Evolutionary conservation across 208 protist species (phyloP).

Genomic region (Trypanosoma lewisi): DNA sequence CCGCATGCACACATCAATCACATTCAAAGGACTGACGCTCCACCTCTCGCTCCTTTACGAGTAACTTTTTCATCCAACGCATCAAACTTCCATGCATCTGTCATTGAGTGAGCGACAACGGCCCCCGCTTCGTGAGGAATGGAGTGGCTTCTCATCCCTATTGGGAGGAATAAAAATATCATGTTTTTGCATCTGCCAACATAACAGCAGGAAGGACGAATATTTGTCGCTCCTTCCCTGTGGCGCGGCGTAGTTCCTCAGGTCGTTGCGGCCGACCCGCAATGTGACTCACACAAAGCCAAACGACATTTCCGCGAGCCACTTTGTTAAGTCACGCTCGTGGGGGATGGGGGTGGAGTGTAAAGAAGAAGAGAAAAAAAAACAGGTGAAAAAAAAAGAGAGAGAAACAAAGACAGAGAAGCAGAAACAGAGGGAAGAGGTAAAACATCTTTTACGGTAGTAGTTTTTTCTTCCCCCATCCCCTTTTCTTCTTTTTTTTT

Average conservation of each 20-base stretch:
- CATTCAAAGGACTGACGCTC: slow-evolving; percentile 8
- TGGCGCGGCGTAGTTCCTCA: slow-evolving; percentile 21
- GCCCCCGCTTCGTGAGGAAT: neutral
- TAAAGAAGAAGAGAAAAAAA: slow-evolving; percentile 5
- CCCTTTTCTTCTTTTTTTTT: neutral
- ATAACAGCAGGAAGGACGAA: slow-evolving; percentile 11
- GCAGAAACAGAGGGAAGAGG: slow-evolving; percentile 18
- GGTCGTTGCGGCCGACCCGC: slow-evolving; percentile 16
- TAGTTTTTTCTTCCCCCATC: no score
- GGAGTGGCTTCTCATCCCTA: no score
- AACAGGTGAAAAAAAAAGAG: slow-evolving; percentile 4
- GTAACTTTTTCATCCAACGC: slow-evolving; percentile 23
- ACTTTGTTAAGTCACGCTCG: no score
- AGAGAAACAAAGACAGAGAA: slow-evolving; percentile 7
- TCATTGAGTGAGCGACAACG: slow-evolving; percentile 13
- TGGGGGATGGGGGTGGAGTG: no score
- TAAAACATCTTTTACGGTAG: slow-evolving; percentile 17
- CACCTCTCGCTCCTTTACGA: slow-evolving; percentile 13
- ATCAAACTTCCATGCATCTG: slow-evolving; percentile 15
- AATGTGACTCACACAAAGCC: slow-evolving; percentile 5
- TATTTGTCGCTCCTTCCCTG: slow-evolving; percentile 18
- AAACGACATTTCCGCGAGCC: no score
- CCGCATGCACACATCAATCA: slow-evolving; percentile 11
- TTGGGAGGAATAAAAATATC: no score
- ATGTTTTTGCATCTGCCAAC: no score